These are phyloP conservation scores for Phytophthora nicotianae DNA, from an alignment of 352 stramenopile genomes.

Conservation along the genomic window DNA sequence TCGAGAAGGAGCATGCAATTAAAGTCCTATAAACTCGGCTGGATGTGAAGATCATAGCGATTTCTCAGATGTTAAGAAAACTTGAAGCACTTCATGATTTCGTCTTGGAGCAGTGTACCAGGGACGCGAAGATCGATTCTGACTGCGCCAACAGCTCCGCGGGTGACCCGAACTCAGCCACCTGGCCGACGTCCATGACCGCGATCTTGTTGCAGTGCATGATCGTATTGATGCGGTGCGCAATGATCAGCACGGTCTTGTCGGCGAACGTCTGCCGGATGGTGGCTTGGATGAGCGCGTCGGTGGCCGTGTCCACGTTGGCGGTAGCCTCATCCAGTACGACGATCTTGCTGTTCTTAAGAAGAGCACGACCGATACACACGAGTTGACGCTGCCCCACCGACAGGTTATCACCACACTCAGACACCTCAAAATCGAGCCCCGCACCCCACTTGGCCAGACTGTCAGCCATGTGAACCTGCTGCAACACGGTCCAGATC, in stretches of 20 bases:
- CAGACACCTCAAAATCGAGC: conserved; percentile 85
- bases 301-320: conserved; percentile 29
- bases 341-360: conserved; percentile 89
- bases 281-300: conserved; percentile 59
- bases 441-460: conserved; percentile 60
- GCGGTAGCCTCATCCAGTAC: conserved; percentile 96
- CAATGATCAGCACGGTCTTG: conserved; percentile 90
- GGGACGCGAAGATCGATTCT: background rate
- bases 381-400: conserved; percentile 31
- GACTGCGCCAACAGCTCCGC: conserved; percentile 67
- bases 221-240: conserved; percentile 68
- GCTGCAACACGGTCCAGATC: conserved; percentile 64
- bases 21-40: conserved; percentile 55
- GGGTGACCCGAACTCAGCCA: conserved; percentile 85
- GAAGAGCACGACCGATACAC: conserved; percentile 91
- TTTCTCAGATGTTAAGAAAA: conserved; percentile 43
- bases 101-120: no score
- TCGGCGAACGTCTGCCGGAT: conserved; percentile 90
- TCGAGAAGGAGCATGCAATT: conserved; percentile 42
- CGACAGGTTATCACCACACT: conserved; percentile 94
- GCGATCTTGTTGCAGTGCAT: conserved; percentile 91
- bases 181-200: conserved; percentile 84
- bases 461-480: conserved; percentile 60
- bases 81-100: conserved; percentile 39
- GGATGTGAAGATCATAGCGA: conserved; percentile 52